These are phyloP conservation scores for Guyanaporus albipodus DNA, from an alignment of 768 basidiomycete species.

Conservation along the genomic window DNA sequence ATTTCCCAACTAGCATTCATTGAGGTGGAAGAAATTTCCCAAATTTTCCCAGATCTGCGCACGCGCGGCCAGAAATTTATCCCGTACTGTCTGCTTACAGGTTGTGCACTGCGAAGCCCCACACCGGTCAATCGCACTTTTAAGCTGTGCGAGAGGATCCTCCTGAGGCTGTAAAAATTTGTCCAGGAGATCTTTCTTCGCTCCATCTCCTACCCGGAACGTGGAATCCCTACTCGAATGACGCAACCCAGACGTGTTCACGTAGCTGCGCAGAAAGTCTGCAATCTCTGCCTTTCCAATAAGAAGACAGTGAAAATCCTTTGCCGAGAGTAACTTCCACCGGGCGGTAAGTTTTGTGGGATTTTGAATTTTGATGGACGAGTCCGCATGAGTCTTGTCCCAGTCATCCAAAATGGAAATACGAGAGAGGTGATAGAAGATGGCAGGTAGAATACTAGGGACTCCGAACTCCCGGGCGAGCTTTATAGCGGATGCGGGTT, in stretches of 20 bases:
- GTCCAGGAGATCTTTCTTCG: not conserved
- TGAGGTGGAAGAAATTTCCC: conserved; percentile 5
- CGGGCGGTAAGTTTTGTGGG: conserved; percentile 16
- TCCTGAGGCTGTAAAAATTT: not conserved
- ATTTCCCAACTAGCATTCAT: not conserved
- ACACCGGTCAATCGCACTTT: too few species aligned
- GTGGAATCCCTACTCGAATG: not conserved
- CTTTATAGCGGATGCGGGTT: conserved; percentile 33
- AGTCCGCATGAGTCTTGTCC: conserved; percentile 7
- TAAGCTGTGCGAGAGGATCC: conserved; percentile 6
- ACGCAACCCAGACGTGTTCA: not conserved
- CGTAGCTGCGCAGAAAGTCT: not conserved
- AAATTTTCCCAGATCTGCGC: conserved; percentile 4
- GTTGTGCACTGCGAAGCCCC: not conserved
- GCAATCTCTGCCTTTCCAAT: conserved; percentile 7
- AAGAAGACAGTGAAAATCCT: conserved; percentile 18
- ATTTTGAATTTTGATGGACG: not conserved
- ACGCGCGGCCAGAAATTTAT: not conserved
- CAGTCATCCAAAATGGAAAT: conserved; percentile 17
- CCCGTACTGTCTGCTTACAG: not conserved
- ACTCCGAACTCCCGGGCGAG: conserved; percentile 42
- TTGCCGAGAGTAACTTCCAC: conserved; percentile 21
- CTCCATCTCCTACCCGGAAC: not conserved
- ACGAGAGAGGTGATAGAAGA: conserved; percentile 45
- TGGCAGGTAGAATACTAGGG: conserved; percentile 42